Evolutionary conservation across 306 rosid genomes (phyloP).

Genomic region (Fragaria ananassa): DNA sequence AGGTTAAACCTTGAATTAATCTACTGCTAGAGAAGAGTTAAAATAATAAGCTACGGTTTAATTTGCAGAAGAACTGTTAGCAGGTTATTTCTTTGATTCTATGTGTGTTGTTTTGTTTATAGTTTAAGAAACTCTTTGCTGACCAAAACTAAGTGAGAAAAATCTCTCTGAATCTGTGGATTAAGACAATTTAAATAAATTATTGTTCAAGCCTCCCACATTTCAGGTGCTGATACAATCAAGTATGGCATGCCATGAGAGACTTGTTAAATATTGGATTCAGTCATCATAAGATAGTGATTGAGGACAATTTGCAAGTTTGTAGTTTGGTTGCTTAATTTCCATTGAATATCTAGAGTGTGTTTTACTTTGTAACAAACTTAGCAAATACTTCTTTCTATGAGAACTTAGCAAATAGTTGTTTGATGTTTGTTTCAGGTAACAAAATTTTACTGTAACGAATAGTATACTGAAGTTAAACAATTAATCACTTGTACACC

Average conservation of each 20-base stretch:
- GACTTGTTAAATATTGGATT: not conserved
- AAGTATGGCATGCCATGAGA: slow-evolving; percentile 10
- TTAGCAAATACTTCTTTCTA: too few relatives aligned
- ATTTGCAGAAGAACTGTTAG: not conserved
- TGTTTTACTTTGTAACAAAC: not conserved
- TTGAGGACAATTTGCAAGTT: not conserved
- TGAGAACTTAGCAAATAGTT: too few relatives aligned
- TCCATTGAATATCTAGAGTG: not conserved
- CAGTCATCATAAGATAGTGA: not conserved
- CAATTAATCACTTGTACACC: too few relatives aligned
- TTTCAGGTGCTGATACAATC: not conserved
- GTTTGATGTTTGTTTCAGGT: too few relatives aligned
- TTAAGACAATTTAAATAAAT: not conserved
- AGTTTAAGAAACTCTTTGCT: not conserved
- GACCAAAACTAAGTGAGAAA: not conserved
- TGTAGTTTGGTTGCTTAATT: not conserved
- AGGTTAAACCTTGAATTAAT: not conserved
- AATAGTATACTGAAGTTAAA: too few relatives aligned
- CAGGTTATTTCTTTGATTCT: not conserved
- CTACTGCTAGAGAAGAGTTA: not conserved
- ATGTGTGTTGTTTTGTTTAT: not conserved
- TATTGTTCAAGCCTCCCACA: not conserved
- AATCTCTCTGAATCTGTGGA: not conserved
- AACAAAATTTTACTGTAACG: too few relatives aligned
- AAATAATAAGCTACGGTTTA: not conserved